Evolutionary conservation across 305 asterid genomes (phyloP), one percentile per base, ranked within the genome.

Genomic region (Petunia hybrid): DNA sequence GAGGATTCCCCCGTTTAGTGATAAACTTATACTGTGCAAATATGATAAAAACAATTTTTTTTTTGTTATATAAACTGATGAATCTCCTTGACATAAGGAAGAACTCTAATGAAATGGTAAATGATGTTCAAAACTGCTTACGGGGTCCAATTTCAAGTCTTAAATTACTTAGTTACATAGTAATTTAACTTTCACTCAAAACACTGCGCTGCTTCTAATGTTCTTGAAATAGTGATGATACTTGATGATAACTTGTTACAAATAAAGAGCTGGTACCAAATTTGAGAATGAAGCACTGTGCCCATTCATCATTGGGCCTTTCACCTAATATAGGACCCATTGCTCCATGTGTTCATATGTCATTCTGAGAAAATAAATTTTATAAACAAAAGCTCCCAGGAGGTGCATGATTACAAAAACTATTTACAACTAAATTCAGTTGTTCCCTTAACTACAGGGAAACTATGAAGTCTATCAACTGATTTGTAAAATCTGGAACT

Each of bases 221-320:
- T 69, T 43, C 76, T 16, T 42, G 76, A 22, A 43, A 45, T 68
- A 68, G 40, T 68, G 14, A 68, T 42, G 9, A 9, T 68, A 8
- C 76, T 41, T n/a, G 56, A 42, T 42, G 40, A 68, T 42, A 8
- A 68, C 14, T 66, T 66, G 48, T 66, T 68, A n/a, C 76, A 68
- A 68, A 68, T 42, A 2, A 46, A 68, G 40, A 8, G 56, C 39
- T 68, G 39, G 76, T 68, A 42, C 7, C 31, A 22, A 22, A 22
- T 22, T 22, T 22, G 31, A 22, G 31, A 22, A 22, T 22, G 31
- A 22, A 22, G 31, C 31, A 22, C 31, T 22, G 31, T 22, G 31
- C 31, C 31, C 76, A 43, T 69, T 69, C 76, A 16, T 16, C 57
- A 69, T 14, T 69, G 76, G 57, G 57, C 53, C 76, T 16, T 69